Percentiles rank a stretch among this genome's conserved stretches.
Conservation (phyloP, 345 rosid species). For the Populus nigra region DNA sequence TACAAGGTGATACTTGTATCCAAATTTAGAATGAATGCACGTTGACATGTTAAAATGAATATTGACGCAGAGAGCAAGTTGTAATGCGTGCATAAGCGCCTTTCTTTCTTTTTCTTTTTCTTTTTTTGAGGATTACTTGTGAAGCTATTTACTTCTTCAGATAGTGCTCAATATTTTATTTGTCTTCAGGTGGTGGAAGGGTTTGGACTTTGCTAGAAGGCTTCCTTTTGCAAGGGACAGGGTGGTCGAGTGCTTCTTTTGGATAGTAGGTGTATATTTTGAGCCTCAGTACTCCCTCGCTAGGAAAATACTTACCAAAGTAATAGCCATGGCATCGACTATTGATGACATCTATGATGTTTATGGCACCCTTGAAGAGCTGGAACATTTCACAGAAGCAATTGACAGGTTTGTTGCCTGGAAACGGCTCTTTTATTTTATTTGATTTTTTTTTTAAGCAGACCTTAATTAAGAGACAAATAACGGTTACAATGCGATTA, state of each 20-base stretch:
- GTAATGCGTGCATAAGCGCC: no score
- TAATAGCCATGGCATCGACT: slow-evolving; percentile 22
- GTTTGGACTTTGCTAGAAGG: slow-evolving; percentile 23
- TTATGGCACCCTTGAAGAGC: slow-evolving; percentile 43
- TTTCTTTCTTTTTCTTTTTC: no score
- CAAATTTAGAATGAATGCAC: no score
- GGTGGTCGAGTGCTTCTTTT: slow-evolving; percentile 38
- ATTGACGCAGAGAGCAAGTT: no score
- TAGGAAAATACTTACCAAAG: slow-evolving; percentile 23
- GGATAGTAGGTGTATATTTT: slow-evolving; percentile 28
- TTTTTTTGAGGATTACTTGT: no score
- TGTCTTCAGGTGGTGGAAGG: slow-evolving; percentile 38
- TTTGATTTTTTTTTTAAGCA: no score
- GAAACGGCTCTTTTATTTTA: no score
- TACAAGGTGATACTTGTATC: slow-evolving; percentile 1
- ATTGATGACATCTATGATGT: slow-evolving; percentile 40
- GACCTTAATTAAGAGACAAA: no score
- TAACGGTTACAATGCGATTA: no score
- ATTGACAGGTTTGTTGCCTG: slow-evolving; percentile 22
- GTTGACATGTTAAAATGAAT: no score
- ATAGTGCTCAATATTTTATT: neutral
- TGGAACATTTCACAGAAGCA: slow-evolving; percentile 28
- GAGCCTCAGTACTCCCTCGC: slow-evolving; percentile 30
- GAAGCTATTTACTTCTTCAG: neutral
- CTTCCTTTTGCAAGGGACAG: slow-evolving; percentile 38